Percentiles rank a stretch among this genome's conserved stretches.
phyloP scores from a whole-genome alignment of 2,329 filamentous ascomycete species.

The Neofusicoccum laricinum region DNA sequence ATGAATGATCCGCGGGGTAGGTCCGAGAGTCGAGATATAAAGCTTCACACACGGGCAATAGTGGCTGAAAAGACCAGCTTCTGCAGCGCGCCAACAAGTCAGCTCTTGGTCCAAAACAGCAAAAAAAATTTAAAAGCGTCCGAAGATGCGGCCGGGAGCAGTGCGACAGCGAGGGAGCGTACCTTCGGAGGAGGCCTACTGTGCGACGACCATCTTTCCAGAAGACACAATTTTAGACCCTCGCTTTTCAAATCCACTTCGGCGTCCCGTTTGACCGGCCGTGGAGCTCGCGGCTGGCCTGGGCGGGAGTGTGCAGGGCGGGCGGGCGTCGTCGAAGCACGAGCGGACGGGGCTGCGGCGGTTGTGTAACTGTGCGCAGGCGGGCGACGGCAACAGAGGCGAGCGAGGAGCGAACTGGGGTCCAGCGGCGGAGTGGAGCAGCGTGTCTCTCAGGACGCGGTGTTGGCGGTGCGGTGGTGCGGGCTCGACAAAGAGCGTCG shows the following conservation, averaged over 20 bases:
- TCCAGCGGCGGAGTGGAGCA: conserved; percentile 5
- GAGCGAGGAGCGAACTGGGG: conserved; percentile 1
- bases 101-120: neutral
- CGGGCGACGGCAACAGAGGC: neutral
- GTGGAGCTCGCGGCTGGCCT: conserved; percentile 1
- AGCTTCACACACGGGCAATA: conserved; percentile 8
- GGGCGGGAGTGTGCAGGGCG: conserved; percentile 14
- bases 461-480: conserved; percentile 14
- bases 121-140: conserved; percentile 3
- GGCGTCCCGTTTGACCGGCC: conserved; percentile 3
- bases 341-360: conserved; percentile 13
- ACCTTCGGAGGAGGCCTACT: conserved; percentile 8
- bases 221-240: conserved; percentile 7
- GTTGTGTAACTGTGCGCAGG: conserved; percentile 12
- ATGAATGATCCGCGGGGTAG: conserved; percentile 10
- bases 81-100: neutral
- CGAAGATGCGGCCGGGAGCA: neutral
- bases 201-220: conserved; percentile 15
- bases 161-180: conserved; percentile 4
- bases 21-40: conserved; percentile 15
- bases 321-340: conserved; percentile 13
- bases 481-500: conserved; percentile 14
- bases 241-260: conserved; percentile 14
- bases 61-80: conserved; percentile 7
- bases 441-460: conserved; percentile 13